A percentile compares a stretch with the other conserved stretches of the same genome.
Conservation (phyloP, 805 yeast species). For the Metschnikowia proteae region DNA sequence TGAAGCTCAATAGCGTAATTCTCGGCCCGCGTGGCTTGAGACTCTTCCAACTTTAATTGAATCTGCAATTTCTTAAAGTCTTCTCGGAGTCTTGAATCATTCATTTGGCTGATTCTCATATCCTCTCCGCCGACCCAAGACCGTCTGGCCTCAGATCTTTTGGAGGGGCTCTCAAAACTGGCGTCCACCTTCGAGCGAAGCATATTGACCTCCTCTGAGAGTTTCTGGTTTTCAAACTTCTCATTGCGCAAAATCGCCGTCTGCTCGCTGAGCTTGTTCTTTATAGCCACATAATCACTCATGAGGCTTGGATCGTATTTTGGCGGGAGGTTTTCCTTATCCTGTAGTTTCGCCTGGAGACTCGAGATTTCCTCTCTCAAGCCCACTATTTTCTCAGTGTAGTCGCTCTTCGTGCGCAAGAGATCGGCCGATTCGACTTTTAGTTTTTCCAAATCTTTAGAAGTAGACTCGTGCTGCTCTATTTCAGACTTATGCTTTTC, state of each 20-base stretch:
- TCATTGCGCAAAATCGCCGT: conserved; percentile 48
- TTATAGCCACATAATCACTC: conserved; percentile 46
- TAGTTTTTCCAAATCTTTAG: conserved; percentile 16
- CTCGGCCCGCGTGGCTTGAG: conserved; percentile 50
- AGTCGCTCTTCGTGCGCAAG: conserved; percentile 23
- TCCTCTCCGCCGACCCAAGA: conserved; percentile 36
- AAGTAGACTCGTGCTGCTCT: conserved; percentile 7
- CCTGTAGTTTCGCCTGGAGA: conserved; percentile 22
- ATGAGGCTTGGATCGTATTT: conserved; percentile 28
- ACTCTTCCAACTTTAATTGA: conserved; percentile 49
- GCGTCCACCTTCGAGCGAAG: conserved; percentile 43
- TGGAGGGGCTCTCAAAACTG: conserved; percentile 18
- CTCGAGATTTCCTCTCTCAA: conserved; percentile 22
- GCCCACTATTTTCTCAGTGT: conserved; percentile 25
- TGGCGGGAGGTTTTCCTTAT: conserved; percentile 38
- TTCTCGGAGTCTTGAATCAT: conserved; percentile 17
- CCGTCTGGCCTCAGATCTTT: conserved; percentile 22
- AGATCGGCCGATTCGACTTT: conserved; percentile 23
- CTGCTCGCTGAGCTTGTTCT: conserved; percentile 50
- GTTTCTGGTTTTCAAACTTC: conserved; percentile 39
- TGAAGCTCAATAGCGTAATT: conserved; percentile 43
- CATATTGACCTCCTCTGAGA: conserved; percentile 55
- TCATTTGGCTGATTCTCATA: conserved; percentile 15
- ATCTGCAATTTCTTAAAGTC: conserved; percentile 48
- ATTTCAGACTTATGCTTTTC: conserved; percentile 7